Conservation (phyloP, 2,329 filamentous ascomycete genomes). For the Pseudopyrenochaeta lycopersici region DNA sequence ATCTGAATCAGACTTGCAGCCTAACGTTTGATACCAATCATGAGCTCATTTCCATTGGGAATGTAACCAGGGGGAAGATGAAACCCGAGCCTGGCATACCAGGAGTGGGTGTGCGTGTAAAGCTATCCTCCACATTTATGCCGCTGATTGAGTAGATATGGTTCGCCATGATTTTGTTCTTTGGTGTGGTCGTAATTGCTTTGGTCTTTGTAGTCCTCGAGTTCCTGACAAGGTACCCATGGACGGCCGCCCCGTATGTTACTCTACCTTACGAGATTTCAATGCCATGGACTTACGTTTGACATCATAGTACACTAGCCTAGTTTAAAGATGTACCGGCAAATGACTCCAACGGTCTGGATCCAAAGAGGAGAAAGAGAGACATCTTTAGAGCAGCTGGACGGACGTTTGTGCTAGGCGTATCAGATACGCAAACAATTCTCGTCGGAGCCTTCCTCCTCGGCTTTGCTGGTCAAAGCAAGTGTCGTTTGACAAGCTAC, state of each 20-base stretch:
- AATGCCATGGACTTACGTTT: no score
- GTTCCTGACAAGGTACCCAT: background rate
- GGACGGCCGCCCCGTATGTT: background rate
- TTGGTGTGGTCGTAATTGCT: background rate
- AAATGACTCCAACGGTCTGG: background rate
- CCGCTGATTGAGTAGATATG: conserved; percentile 1
- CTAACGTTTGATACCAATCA: background rate
- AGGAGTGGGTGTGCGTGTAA: background rate
- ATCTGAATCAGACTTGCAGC: conserved; percentile 1
- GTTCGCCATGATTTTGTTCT: conserved; percentile 8
- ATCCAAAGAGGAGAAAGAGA: background rate
- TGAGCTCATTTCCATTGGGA: conserved; percentile 2
- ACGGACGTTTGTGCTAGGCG: conserved; percentile 5
- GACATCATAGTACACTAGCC: conserved; percentile 1
- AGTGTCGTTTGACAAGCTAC: conserved; percentile 5
- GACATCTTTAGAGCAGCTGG: conserved; percentile 1
- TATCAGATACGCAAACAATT: conserved; percentile 6
- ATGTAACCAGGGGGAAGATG: conserved; percentile 3
- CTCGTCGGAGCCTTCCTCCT: conserved; percentile 6
- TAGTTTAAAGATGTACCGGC: conserved; percentile 2
- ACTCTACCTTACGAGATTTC: background rate
- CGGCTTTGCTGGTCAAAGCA: conserved; percentile 3
- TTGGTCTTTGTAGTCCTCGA: conserved; percentile 3
- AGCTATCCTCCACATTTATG: background rate
- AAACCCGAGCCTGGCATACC: conserved; percentile 2